These are phyloP conservation scores for Sphaceloma murrayae DNA, from an alignment of 2,329 filamentous ascomycete species.

Conservation along the genomic window DNA sequence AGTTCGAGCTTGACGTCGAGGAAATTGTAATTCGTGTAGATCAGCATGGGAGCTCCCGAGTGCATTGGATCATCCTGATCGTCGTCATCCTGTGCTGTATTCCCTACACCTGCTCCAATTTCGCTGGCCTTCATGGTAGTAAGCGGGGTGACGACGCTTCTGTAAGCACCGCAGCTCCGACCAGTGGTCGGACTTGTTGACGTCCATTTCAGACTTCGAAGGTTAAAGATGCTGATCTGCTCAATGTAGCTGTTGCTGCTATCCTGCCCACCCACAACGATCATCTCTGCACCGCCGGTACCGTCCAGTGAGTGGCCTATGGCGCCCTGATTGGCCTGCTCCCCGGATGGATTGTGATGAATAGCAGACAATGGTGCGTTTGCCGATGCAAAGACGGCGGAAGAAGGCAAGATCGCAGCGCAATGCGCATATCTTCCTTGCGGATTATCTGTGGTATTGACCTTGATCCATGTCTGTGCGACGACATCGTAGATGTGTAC, in stretches of 20 bases:
- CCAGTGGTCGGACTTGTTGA: conserved; percentile 69
- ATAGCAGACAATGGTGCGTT: conserved; percentile 77
- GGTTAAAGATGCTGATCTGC: conserved; percentile 95
- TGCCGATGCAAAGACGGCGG: conserved; percentile 74
- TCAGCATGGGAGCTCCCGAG: conserved; percentile 64
- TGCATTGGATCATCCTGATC: conserved; percentile 21
- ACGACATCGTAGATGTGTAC: conserved; percentile 89
- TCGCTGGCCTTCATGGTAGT: conserved; percentile 54
- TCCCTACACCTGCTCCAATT: conserved; percentile 50
- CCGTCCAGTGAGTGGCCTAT: conserved; percentile 86
- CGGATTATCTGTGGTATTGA: conserved; percentile 63
- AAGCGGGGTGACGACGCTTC: conserved; percentile 85
- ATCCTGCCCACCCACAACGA: conserved; percentile 92
- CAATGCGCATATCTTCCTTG: conserved; percentile 96
- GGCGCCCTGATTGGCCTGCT: conserved; percentile 76
- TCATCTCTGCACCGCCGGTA: conserved; percentile 87
- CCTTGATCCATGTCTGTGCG: conserved; percentile 72
- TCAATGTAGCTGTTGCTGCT: conserved; percentile 98
- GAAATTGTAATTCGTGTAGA: conserved; percentile 99
- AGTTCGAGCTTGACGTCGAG: conserved; percentile 92
- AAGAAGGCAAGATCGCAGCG: conserved; percentile 81
- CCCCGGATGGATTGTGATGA: conserved; percentile 74
- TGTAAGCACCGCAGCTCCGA: conserved; percentile 90
- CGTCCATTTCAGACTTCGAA: conserved; percentile 91
- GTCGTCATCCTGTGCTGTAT: conserved; percentile 32